Conservation (phyloP, 177 flowering plant species). For the Tripterygium wilfordii region DNA sequence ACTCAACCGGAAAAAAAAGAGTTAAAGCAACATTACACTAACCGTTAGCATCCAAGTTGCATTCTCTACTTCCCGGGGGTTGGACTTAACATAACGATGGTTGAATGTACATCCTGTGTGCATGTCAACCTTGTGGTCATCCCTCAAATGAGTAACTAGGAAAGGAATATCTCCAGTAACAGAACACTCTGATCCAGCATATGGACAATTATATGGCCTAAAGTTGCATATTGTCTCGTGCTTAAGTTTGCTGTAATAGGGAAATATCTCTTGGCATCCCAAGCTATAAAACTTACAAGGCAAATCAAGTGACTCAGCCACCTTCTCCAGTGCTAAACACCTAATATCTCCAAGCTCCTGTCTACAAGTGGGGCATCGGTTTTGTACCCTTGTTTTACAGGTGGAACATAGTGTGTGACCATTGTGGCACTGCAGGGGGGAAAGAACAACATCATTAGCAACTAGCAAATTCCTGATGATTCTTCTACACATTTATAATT, state of each 20-base stretch:
- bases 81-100: slow-evolving; percentile 45
- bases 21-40: slow-evolving; percentile 12
- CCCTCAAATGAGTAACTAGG: too few species aligned
- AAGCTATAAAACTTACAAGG: slow-evolving; percentile 36
- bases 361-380: slow-evolving; percentile 42
- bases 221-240: slow-evolving; percentile 34
- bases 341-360: slow-evolving; percentile 46
- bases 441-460: too few species aligned
- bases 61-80: slow-evolving; percentile 49
- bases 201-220: slow-evolving; percentile 44
- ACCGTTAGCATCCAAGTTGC: slow-evolving; percentile 53
- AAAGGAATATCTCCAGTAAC: slow-evolving; percentile 36
- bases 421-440: slow-evolving; percentile 38
- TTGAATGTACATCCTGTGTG: slow-evolving; percentile 43
- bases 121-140: slow-evolving; percentile 49
- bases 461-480: too few species aligned
- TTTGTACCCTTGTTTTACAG: slow-evolving; percentile 41
- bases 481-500: too few species aligned
- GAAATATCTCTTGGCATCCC: slow-evolving; percentile 41
- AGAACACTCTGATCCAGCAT: slow-evolving; percentile 44
- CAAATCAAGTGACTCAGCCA: slow-evolving; percentile 41
- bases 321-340: slow-evolving; percentile 45
- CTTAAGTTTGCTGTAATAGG: slow-evolving; percentile 40
- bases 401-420: slow-evolving; percentile 45
- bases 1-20: background rate